phyloP scores from a whole-genome alignment of 2,329 filamentous ascomycete genomes.

The Lomentospora prolificans region DNA sequence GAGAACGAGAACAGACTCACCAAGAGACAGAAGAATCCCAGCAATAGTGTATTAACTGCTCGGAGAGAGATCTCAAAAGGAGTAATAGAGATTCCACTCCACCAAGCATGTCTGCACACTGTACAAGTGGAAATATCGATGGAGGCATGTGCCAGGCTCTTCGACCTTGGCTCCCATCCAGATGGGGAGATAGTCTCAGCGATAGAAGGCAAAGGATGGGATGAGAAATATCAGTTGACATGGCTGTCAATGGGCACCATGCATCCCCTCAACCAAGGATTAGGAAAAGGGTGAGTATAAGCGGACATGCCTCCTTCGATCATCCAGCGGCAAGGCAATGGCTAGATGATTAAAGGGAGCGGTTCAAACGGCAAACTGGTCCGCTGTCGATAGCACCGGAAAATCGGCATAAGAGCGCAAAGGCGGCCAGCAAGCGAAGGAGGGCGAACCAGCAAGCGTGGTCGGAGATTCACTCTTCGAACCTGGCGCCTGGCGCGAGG shows the following conservation, averaged over 20 bases:
- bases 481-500: background rate
- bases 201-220: background rate
- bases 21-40: background rate
- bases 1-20: background rate
- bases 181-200: background rate
- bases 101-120: too few relatives aligned
- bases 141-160: too few relatives aligned
- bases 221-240: slow-evolving; percentile 1
- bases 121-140: too few relatives aligned
- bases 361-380: too few relatives aligned
- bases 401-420: background rate
- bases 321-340: background rate
- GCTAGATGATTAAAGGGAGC: too few relatives aligned
- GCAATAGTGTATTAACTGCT: background rate
- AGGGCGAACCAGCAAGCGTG: background rate
- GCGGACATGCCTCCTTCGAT: background rate
- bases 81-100: background rate
- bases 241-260: background rate
- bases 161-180: too few relatives aligned
- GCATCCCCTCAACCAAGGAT: background rate
- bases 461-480: background rate
- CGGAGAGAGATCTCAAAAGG: background rate
- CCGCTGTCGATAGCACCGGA: background rate
- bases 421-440: background rate
- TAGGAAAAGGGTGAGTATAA: background rate